Conservation (phyloP, 768 basidiomycete species). For the Neoboletus brunneissimus region DNA sequence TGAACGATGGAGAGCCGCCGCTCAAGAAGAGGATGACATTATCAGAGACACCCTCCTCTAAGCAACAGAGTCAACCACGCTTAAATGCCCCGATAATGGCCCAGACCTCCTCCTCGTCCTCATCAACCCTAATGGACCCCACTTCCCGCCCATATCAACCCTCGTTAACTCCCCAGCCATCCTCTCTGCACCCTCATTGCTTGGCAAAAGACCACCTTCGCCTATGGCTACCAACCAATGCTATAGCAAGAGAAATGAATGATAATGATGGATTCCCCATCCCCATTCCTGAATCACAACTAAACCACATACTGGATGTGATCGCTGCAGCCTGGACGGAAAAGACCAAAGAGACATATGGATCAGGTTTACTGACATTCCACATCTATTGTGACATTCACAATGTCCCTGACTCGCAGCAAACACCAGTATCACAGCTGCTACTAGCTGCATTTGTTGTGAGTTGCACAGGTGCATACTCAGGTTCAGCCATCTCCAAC, state of each 20-base stretch:
- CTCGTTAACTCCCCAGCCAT: not conserved
- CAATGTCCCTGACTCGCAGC: conserved; percentile 7
- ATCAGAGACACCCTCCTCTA: too few relatives aligned
- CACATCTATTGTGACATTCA: not conserved
- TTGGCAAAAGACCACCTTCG: not conserved
- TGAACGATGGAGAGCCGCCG: too few relatives aligned
- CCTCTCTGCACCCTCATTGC: rapidly evolving
- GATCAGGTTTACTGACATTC: not conserved
- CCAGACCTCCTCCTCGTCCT: too few relatives aligned
- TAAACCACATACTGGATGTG: not conserved
- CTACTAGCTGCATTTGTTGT: not conserved
- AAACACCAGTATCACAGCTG: rapidly evolving
- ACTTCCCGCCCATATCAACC: not conserved
- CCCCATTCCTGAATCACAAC: not conserved
- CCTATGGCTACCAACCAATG: rapidly evolving
- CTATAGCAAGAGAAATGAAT: rapidly evolving
- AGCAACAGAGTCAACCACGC: too few relatives aligned
- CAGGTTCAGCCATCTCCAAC: not conserved
- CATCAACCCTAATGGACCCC: too few relatives aligned
- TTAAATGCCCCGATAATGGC: too few relatives aligned
- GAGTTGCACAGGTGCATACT: not conserved
- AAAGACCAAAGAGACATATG: not conserved
- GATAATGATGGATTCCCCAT: rapidly evolving
- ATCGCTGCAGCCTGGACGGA: not conserved
- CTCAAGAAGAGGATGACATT: too few relatives aligned